Evolutionary conservation across 106 monocot species (phyloP), one percentile per base, ranked within the genome.

Genomic region (Allium sativum): DNA sequence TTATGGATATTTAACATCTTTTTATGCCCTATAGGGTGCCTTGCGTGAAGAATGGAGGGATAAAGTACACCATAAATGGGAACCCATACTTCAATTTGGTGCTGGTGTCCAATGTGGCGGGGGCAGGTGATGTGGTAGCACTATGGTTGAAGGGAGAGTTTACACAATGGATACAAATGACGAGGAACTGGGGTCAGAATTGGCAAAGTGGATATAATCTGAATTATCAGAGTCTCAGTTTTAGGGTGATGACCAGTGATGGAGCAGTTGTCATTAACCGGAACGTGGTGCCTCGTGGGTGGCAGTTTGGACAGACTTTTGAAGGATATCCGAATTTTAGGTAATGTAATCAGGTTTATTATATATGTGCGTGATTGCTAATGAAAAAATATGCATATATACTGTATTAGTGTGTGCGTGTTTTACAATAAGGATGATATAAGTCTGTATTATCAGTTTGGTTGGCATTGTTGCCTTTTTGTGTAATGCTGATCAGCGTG

Each of bases 91-190:
- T 65, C 67, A 55, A 45, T 1, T 40, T 77, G 1, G 87, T 87
- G 12, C 45, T 79, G 31, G 63, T 87, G 2, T 70, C 48, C 62
- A 87, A 87, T 16, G 79, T 87, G 3, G 87, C 53, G 0, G 82
- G 79, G 0, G 76, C 66, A 9, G 86, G 87, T 3, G 87, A 87
- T 18, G 72, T 88, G 11, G 53, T 8, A 2, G 80, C 11, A 4
- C 68, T 88, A 5, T 65, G 45, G 61, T 59, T 80, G 15, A 80
- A 77, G 69, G 87, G 83, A 10, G 50, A 42, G 1, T 44, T 21
- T 9, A 66, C 67, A 3, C 56, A 53, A 3, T 80, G 79, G 79
- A 52, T 55, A 1, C 8, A 55, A 10, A 80, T 80, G 79, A 43
- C 42, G 0, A 60, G 75, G 66, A 67, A 71, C 16, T 80, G 79